Percentiles rank a stretch among this genome's conserved stretches.
phyloP scores from a whole-genome alignment of 1,284 basidiomycete species.

The Farysia itapuensis region DNA sequence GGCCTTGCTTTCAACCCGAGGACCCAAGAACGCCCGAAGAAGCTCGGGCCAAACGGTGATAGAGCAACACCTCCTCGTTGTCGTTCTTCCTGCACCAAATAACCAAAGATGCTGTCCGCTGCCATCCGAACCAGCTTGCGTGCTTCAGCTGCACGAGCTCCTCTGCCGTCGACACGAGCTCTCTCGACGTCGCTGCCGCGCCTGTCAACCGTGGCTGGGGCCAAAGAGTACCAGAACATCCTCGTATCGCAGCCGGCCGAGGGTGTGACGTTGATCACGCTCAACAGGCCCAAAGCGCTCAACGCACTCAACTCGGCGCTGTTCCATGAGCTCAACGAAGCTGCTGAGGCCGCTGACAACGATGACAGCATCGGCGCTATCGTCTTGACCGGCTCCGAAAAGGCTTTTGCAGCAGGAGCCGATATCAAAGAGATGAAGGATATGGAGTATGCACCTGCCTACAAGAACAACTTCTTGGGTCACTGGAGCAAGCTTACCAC shows the following conservation, averaged over 20 bases:
- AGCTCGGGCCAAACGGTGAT: no score
- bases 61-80: no score
- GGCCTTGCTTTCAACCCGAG: no score
- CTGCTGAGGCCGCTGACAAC: constrained; percentile 73
- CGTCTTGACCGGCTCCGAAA: constrained; percentile 89
- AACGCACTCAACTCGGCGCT: constrained; percentile 67
- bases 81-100: no score
- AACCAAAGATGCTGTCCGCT: constrained; percentile 20
- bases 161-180: constrained; percentile 16
- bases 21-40: no score
- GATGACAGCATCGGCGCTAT: constrained; percentile 68
- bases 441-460: constrained; percentile 83
- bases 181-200: constrained; percentile 46
- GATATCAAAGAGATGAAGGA: constrained; percentile 93
- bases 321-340: constrained; percentile 72
- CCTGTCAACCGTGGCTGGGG: constrained; percentile 11
- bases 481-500: constrained; percentile 78
- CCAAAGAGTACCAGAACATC: constrained; percentile 68
- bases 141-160: constrained; percentile 12
- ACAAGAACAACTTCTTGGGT: constrained; percentile 83
- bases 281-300: constrained; percentile 93
- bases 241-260: constrained; percentile 73
- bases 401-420: constrained; percentile 90
- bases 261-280: constrained; percentile 80
- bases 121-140: constrained; percentile 31